phyloP scores from a whole-genome alignment of 225 moss, liverwort and hornwort species.

The Marchantia paleacea region DNA sequence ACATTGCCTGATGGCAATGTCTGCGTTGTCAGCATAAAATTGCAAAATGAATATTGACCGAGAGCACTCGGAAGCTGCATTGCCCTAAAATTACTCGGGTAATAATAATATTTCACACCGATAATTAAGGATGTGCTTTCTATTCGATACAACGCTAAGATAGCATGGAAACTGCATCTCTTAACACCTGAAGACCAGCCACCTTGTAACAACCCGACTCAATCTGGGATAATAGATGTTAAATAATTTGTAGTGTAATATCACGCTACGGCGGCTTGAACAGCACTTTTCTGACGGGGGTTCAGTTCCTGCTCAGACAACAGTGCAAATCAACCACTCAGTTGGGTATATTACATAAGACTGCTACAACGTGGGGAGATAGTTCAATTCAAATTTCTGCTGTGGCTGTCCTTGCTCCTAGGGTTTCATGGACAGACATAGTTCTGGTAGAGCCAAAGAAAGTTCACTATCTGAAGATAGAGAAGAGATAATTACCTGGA shows the following conservation, averaged over 20 bases:
- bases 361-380: neutral
- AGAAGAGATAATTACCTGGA: slow-evolving; percentile 44
- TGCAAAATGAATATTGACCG: neutral
- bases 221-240: neutral
- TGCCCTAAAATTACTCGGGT: neutral
- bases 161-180: neutral
- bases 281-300: slow-evolving; percentile 23
- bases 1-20: neutral
- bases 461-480: neutral
- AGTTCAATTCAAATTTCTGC: too few relatives aligned
- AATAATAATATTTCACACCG: neutral
- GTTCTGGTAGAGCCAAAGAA: neutral
- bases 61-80: neutral
- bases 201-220: neutral
- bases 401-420: too few relatives aligned
- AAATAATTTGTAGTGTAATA: neutral
- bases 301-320: slow-evolving; percentile 30
- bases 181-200: neutral
- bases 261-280: slow-evolving; percentile 26
- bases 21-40: neutral
- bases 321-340: neutral
- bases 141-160: neutral
- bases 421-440: neutral
- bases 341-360: too few relatives aligned
- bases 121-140: neutral